Conservation (phyloP, 495 filamentous ascomycete genomes). For the Xylaria venustula region DNA sequence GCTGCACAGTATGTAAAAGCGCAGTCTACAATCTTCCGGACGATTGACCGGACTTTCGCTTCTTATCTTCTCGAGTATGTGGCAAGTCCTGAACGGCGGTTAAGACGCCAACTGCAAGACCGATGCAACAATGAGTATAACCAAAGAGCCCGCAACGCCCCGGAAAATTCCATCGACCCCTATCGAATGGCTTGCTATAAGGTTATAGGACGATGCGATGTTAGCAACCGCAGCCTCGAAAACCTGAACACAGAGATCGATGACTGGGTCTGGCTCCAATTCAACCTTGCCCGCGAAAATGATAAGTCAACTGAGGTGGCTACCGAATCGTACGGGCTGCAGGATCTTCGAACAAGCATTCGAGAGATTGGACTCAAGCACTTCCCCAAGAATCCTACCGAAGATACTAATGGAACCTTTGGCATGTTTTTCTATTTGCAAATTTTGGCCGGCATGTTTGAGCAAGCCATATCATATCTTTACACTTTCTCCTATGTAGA, state of each 20-base stretch:
- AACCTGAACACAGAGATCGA: conserved; percentile 76
- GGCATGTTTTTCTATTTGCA: conserved; percentile 92
- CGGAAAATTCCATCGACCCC: conserved; percentile 85
- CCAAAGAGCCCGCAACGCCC: conserved; percentile 75
- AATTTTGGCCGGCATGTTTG: conserved; percentile 89
- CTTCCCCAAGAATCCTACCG: conserved; percentile 67
- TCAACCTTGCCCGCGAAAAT: conserved; percentile 84
- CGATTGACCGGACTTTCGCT: conserved; percentile 84
- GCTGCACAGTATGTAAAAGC: conserved; percentile 80
- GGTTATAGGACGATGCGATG: conserved; percentile 90
- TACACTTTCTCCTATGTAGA: conserved; percentile 86
- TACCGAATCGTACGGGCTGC: conserved; percentile 82
- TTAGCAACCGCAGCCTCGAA: conserved; percentile 76
- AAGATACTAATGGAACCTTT: conserved; percentile 70
- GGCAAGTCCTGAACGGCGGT: conserved; percentile 65
- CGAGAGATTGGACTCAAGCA: conserved; percentile 84
- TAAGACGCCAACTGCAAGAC: conserved; percentile 75
- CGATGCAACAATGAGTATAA: conserved; percentile 88
- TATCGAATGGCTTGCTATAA: conserved; percentile 98
- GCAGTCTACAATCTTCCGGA: conserved; percentile 75
- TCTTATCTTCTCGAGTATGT: conserved; percentile 83
- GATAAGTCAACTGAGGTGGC: conserved; percentile 80
- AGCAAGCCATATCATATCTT: conserved; percentile 87
- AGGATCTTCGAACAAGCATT: conserved; percentile 81
- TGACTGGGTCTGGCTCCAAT: conserved; percentile 97